Evolutionary conservation across 495 filamentous ascomycete species (phyloP), one percentile per base, ranked within the genome.

Genomic region (Hypoxylon intermedium): DNA sequence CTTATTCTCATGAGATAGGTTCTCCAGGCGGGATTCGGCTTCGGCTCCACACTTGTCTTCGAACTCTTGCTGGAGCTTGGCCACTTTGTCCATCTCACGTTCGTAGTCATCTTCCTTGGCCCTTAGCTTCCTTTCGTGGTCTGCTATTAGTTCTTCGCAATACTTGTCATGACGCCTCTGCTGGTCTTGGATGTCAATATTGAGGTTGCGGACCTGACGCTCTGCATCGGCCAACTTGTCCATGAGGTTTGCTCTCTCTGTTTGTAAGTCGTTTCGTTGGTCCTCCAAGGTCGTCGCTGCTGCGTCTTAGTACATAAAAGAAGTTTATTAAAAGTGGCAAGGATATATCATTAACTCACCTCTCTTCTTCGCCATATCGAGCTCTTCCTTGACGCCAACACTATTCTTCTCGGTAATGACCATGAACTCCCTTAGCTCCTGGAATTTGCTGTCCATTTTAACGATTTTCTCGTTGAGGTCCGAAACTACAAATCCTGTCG

Each of bases 291-390:
- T 86, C 51, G 67, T 74, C 37, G 88, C 92, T 97, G 59, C 42
- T 24, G 58, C 5, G 11, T 33, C 11, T 61, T 55, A 52, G 30
- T 12, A 45, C 38, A n/a, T 12, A 6, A n/a, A 21, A 11, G 20
- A 47, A 19, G 50, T 53, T 26, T 19, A 23, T 60, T 13, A 40
- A n/a, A 12, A 6, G 41, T 19, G 6, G 30, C 9, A 3, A 28
- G 13, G n/a, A n/a, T n/a, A n/a, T 23, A 38, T n/a, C 9, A 46
- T n/a, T 26, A 4, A 75, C 86, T 54, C 79, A 96, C 92, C 82
- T 83, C 85, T 80, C 30, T 80, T 79, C 71, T 94, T 92, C 63
- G 88, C 88, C 3, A 89, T 20, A 3, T 84, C 81, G 16, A 93
- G 77, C 0, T 83, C 80, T 48, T 93, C 89, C 62, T 91, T 89